A percentile compares a stretch with the other conserved stretches of the same genome.
These are phyloP conservation scores for Neocatenulostroma microsporum DNA, from an alignment of 2,329 filamentous ascomycete species.

Conservation along the genomic window DNA sequence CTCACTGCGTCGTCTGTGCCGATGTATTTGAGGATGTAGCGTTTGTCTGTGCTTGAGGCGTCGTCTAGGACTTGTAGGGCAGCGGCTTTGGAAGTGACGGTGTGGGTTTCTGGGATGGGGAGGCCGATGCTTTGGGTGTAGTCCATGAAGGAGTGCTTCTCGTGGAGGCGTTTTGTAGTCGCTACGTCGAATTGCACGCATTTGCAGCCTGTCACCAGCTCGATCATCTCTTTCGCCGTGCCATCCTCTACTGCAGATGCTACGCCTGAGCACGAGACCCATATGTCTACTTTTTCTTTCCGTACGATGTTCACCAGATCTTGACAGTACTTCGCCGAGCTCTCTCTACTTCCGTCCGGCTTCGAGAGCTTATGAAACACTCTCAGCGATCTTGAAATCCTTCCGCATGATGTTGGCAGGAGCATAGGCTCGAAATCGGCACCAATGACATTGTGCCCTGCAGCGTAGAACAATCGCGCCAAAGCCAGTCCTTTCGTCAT, in stretches of 20 bases:
- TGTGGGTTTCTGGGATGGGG: slow-evolving; percentile 36
- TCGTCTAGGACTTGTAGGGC: slow-evolving; percentile 47
- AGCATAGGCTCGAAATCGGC: slow-evolving; percentile 52
- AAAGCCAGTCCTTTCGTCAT: slow-evolving; percentile 64
- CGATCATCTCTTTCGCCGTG: slow-evolving; percentile 53
- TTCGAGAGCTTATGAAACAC: slow-evolving; percentile 46
- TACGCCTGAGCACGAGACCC: slow-evolving; percentile 67
- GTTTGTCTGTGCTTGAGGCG: slow-evolving; percentile 27
- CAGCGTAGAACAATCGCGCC: slow-evolving; percentile 55
- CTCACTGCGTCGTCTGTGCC: slow-evolving; percentile 54
- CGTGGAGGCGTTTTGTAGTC: slow-evolving; percentile 52
- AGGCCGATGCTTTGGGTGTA: slow-evolving; percentile 50
- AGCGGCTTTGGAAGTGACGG: slow-evolving; percentile 47
- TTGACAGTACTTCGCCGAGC: slow-evolving; percentile 46
- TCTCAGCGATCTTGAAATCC: slow-evolving; percentile 51
- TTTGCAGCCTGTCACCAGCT: slow-evolving; percentile 50
- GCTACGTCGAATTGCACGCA: slow-evolving; percentile 56
- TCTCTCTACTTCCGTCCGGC: slow-evolving; percentile 26
- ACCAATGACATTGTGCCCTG: slow-evolving; percentile 63
- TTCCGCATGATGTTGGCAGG: slow-evolving; percentile 39
- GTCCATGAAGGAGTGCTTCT: slow-evolving; percentile 58
- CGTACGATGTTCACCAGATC: slow-evolving; percentile 52
- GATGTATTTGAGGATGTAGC: slow-evolving; percentile 61
- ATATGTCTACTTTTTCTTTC: slow-evolving; percentile 57
- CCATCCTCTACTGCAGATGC: slow-evolving; percentile 60